Evolutionary conservation across 352 stramenopile genomes (phyloP).

Genomic region (Pythium sukuiense): DNA sequence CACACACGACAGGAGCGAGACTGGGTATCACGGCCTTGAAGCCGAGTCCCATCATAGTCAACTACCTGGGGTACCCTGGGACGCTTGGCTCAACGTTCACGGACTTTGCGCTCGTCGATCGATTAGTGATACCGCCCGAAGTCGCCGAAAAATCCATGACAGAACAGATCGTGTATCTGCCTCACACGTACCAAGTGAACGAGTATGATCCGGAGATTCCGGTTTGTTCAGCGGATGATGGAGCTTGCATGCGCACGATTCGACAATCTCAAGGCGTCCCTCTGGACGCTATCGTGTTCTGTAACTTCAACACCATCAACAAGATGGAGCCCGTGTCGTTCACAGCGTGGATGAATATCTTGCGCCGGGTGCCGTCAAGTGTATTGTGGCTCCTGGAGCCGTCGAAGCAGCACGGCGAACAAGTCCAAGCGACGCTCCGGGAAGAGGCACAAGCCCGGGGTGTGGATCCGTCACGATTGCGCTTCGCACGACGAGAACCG

Average conservation of each 20-base stretch:
- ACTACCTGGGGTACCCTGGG: conserved; percentile 91
- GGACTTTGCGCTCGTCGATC: conserved; percentile 83
- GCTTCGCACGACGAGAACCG: conserved; percentile 64
- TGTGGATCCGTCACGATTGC: conserved; percentile 54
- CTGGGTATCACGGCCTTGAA: conserved; percentile 58
- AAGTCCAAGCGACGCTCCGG: conserved; percentile 44
- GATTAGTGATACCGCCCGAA: conserved; percentile 60
- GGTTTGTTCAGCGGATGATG: conserved; percentile 25
- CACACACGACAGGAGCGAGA: conserved; percentile 83
- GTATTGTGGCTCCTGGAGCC: conserved; percentile 87
- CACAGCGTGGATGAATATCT: conserved; percentile 84
- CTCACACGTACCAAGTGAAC: conserved; percentile 91
- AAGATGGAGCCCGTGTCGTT: conserved; percentile 93
- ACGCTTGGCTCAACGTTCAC: conserved; percentile 76
- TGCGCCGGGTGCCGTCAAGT: conserved; percentile 77
- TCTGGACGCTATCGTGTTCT: conserved; percentile 57
- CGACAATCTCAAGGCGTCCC: conserved; percentile 30
- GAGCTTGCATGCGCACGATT: not conserved
- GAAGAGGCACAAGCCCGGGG: conserved; percentile 65
- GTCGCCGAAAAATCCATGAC: conserved; percentile 46
- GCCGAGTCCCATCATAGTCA: conserved; percentile 71
- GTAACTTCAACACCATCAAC: conserved; percentile 94
- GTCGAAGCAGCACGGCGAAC: conserved; percentile 18
- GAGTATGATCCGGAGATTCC: conserved; percentile 53
- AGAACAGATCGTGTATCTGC: conserved; percentile 89